Evolutionary conservation across 169 alveolate genomes (phyloP), one percentile per base, ranked within the genome.

Genomic region (Ichthyophthirius multifiliis): DNA sequence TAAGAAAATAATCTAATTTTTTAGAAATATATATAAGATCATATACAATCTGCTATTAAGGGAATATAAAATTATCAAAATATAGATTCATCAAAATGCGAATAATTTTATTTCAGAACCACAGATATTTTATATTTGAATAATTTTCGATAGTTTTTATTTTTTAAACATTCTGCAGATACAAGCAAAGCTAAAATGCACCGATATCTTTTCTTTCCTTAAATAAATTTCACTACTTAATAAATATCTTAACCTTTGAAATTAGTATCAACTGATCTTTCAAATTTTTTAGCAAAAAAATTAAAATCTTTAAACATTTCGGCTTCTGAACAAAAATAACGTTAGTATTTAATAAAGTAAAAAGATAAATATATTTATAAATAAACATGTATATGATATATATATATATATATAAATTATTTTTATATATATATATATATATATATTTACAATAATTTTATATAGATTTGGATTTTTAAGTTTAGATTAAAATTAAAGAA

Each of bases 61-160:
- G 71, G 71, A 27, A 55, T 55, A 20, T 55, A 34, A 0, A 55
- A 39, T 27, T 55, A 27, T 23, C 13, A 55, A 23, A 39, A 39
- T 55, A 55, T 55, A 27, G 71, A 55, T 55, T 55, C 31, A 3
- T 55, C 71, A 15, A 39, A 55, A 55, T 10, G 13, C 3, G 9
- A 55, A 55, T 34, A 55, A 55, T 55, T 27, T n/a, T 55, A 55
- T 13, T 55, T 27, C 18, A 55, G 71, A 55, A 67, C 35, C 12
- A 67, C 46, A 18, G 77, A 67, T 39, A 32, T 67, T 4, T 39
- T 67, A 35, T 67, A 67, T 37, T 37, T 67, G 37, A 67, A 67
- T 41, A 41, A 67, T 23, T 67, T 41, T 39, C 35, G 77, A 67
- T 7, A 37, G 6, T 67, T 67, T 39, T 67, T 67, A 10, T 34